Conservation (phyloP, 2,329 filamentous ascomycete species). For the Arthrobotrys conoides region DNA sequence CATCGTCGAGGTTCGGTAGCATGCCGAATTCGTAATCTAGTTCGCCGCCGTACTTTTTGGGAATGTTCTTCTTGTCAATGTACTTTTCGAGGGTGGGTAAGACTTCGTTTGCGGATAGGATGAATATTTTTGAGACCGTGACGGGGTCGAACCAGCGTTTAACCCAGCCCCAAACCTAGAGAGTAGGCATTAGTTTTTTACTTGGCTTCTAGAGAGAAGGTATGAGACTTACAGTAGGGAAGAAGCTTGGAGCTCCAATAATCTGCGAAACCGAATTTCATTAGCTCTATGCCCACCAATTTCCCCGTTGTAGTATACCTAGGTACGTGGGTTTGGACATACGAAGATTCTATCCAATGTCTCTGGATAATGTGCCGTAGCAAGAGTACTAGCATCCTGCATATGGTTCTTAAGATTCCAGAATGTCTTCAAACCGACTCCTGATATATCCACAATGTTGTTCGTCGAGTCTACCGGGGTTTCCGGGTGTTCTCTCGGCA, state of each 20-base stretch:
- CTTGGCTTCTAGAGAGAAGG: neutral
- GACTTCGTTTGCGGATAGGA: constrained; percentile 81
- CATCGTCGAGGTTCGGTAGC: constrained; percentile 79
- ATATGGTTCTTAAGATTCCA: constrained; percentile 95
- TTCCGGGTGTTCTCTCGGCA: constrained; percentile 67
- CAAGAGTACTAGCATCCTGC: constrained; percentile 89
- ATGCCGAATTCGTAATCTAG: constrained; percentile 86
- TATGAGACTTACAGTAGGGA: constrained; percentile 76
- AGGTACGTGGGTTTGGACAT: constrained; percentile 66
- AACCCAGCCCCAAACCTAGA: constrained; percentile 84
- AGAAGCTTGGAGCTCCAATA: constrained; percentile 90
- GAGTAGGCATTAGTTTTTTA: neutral
- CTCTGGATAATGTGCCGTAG: constrained; percentile 95
- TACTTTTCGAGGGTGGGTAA: constrained; percentile 82
- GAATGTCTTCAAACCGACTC: constrained; percentile 90
- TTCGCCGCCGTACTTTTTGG: constrained; percentile 88
- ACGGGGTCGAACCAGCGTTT: constrained; percentile 96
- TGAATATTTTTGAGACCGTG: constrained; percentile 96
- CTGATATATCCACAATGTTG: constrained; percentile 93
- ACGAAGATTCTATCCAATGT: constrained; percentile 84
- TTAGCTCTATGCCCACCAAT: neutral
- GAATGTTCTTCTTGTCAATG: constrained; percentile 86
- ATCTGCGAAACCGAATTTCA: constrained; percentile 68
- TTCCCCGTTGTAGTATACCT: neutral
- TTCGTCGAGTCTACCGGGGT: constrained; percentile 93